phyloP scores from a whole-genome alignment of 2,329 filamentous ascomycete genomes.

The Aspergillus japonicus region DNA sequence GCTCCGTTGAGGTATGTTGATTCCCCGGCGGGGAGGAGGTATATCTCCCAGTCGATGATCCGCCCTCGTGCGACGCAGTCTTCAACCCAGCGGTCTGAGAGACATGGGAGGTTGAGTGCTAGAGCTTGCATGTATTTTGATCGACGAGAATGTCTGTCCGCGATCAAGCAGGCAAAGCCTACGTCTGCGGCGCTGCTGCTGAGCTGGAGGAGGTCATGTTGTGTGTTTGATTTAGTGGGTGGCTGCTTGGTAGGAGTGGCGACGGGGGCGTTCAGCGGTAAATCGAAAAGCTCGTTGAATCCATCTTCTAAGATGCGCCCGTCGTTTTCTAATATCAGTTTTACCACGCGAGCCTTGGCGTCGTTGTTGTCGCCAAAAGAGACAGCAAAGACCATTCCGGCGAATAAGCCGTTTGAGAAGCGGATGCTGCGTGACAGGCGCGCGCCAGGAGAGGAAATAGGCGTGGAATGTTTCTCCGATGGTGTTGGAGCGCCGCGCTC shows the following conservation, averaged over 20 bases:
- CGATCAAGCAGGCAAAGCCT: conserved; percentile 81
- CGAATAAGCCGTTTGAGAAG: conserved; percentile 57
- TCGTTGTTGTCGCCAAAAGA: conserved; percentile 64
- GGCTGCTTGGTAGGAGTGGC: conserved; percentile 27
- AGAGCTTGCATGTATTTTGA: conserved; percentile 94
- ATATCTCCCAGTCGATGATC: conserved; percentile 73
- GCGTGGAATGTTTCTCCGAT: conserved; percentile 39
- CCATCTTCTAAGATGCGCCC: conserved; percentile 70
- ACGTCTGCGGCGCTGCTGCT: conserved; percentile 53
- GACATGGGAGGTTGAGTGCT: conserved; percentile 81
- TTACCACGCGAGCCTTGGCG: conserved; percentile 58
- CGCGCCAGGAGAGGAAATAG: conserved; percentile 49
- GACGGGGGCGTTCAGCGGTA: conserved; percentile 29
- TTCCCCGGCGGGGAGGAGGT: conserved; percentile 81
- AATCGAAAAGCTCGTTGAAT: conserved; percentile 77
- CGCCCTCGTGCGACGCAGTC: conserved; percentile 63
- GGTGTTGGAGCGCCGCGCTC: conserved; percentile 37
- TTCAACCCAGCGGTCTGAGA: conserved; percentile 77
- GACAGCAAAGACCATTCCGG: conserved; percentile 82
- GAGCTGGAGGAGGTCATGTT: conserved; percentile 51
- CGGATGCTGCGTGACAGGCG: conserved; percentile 46
- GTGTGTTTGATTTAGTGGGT: conserved; percentile 18
- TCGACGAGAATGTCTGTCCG: conserved; percentile 80
- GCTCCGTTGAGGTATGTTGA: conserved; percentile 74
- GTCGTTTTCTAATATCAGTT: conserved; percentile 67